These are phyloP conservation scores for Populus nigra DNA, from an alignment of 345 rosid genomes.

Conservation along the genomic window DNA sequence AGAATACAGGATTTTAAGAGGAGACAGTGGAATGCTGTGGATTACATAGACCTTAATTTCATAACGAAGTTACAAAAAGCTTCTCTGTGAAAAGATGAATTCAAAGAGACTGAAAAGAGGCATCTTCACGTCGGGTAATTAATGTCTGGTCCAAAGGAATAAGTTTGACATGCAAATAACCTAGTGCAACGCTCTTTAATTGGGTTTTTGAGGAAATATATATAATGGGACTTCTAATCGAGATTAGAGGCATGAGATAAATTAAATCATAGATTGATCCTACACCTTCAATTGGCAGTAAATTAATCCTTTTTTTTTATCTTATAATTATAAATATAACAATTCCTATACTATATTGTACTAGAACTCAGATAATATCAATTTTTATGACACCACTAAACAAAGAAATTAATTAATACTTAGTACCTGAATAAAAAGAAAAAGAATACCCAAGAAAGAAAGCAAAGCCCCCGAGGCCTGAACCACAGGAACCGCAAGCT, in stretches of 20 bases:
- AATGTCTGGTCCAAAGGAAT: no score
- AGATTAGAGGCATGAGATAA: no score
- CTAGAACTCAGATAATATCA: not conserved
- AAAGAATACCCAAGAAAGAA: conserved; percentile 53
- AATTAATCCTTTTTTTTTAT: not conserved
- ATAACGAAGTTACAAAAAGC: no score
- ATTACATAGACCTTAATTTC: no score
- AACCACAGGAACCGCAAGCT: conserved; percentile 68
- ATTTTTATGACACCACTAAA: not conserved
- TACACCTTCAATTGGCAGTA: not conserved
- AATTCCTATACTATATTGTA: not conserved
- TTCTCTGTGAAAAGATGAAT: no score
- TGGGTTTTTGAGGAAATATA: not conserved
- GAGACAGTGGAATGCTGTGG: no score
- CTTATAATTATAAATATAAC: not conserved
- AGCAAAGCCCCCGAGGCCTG: conserved; percentile 61
- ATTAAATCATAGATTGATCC: not conserved
- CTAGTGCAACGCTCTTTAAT: no score
- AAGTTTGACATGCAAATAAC: no score
- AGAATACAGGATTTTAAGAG: no score
- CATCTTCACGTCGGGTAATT: no score
- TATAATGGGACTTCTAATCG: no score
- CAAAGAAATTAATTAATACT: not conserved
- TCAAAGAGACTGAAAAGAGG: no score
- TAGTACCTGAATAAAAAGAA: conserved; percentile 61